Conservation (phyloP, 2,329 filamentous ascomycete species). For the Xylariaceae sp. region DNA sequence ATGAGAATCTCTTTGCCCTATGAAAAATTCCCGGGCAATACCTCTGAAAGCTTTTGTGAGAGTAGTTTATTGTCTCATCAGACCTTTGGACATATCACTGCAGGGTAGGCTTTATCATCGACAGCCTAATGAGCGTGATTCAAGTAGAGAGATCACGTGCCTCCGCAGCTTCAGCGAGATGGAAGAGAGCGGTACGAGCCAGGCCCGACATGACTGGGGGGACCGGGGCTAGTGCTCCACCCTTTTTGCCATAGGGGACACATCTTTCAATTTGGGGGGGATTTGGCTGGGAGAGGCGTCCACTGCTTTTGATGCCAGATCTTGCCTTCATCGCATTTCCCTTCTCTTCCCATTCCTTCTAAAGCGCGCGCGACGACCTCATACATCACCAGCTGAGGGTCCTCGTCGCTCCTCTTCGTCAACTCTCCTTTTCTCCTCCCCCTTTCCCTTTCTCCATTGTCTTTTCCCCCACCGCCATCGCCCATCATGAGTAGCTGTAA, state of each 20-base stretch:
- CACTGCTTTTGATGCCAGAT: slow-evolving; percentile 31
- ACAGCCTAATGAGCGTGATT: no score
- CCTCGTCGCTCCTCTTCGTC: slow-evolving; percentile 23
- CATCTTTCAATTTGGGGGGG: slow-evolving; percentile 29
- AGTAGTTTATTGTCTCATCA: no score
- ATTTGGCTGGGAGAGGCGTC: slow-evolving; percentile 5
- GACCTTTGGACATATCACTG: no score
- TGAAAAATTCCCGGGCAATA: no score
- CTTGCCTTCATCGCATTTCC: slow-evolving; percentile 19
- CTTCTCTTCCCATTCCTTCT: slow-evolving; percentile 21
- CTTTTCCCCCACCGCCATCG: slow-evolving; percentile 19
- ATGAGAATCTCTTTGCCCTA: no score
- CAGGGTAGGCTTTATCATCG: no score
- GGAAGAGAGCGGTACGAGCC: no score
- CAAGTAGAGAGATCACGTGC: no score
- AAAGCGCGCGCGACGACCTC: slow-evolving; percentile 30
- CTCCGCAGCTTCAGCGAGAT: no score
- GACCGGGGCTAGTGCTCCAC: no score
- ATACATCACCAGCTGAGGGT: slow-evolving; percentile 22
- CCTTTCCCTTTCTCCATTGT: slow-evolving; percentile 20
- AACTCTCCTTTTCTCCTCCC: slow-evolving; percentile 13
- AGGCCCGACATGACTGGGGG: no score
- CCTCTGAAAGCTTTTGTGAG: no score
- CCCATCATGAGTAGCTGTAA: slow-evolving; percentile 37
- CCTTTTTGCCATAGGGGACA: slow-evolving; percentile 25